These are phyloP conservation scores for Marasmius sp. DNA, from an alignment of 1,284 basidiomycete genomes.

Conservation along the genomic window DNA sequence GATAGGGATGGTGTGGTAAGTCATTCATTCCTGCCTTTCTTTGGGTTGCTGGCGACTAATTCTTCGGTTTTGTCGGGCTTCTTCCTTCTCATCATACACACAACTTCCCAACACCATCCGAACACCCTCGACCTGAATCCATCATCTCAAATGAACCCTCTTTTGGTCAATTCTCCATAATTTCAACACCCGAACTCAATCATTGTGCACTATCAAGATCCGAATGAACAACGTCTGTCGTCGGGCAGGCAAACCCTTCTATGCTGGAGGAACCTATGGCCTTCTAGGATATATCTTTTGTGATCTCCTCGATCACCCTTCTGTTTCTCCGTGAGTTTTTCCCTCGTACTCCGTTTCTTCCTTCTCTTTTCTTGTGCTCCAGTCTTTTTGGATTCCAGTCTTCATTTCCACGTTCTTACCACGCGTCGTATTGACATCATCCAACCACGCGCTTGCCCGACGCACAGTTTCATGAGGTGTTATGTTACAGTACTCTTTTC, in stretches of 20 bases:
- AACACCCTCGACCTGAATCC: too few species aligned
- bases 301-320: conserved; percentile 86
- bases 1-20: conserved; percentile 70
- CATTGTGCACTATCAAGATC: conserved; percentile 47
- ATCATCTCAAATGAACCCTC: too few species aligned
- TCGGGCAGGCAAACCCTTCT: conserved; percentile 74
- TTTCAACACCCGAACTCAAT: conserved; percentile 12
- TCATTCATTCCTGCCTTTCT: conserved; percentile 19
- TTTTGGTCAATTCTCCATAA: conserved; percentile 6
- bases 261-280: conserved; percentile 89
- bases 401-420: conserved; percentile 28
- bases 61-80: too few species aligned
- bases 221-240: conserved; percentile 78
- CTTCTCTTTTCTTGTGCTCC: conserved; percentile 7
- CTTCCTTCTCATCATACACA: too few species aligned
- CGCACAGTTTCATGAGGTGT: too few species aligned
- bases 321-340: conserved; percentile 67
- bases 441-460: too few species aligned
- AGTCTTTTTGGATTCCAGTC: conserved; percentile 11
- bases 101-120: too few species aligned
- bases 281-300: conserved; percentile 93
- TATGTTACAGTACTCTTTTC: too few species aligned
- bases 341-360: conserved; percentile 8
- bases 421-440: too few species aligned
- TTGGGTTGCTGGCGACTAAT: not conserved